Conservation (phyloP, 345 rosid species). For the Nasturtium officinale region DNA sequence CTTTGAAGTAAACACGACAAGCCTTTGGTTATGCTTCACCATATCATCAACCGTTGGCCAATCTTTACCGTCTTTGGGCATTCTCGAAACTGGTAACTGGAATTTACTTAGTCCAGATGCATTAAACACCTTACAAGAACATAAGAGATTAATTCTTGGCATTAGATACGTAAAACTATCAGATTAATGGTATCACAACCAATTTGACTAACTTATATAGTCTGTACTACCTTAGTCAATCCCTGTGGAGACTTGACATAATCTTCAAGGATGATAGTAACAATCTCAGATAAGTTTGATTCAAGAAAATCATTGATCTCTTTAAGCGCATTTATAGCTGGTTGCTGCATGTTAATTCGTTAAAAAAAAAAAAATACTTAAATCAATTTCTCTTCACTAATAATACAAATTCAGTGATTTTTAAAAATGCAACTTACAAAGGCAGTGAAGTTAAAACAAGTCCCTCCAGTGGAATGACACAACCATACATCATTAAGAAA, state of each 20-base stretch:
- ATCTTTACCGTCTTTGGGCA: constrained; percentile 82
- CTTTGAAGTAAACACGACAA: constrained; percentile 85
- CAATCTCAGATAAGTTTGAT: constrained; percentile 76
- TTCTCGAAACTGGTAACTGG: constrained; percentile 68
- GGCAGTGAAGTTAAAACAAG: constrained; percentile 73
- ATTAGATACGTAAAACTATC: constrained; percentile 3
- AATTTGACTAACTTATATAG: background rate
- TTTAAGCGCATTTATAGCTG: constrained; percentile 75
- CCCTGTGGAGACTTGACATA: constrained; percentile 78
- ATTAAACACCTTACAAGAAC: constrained; percentile 52
- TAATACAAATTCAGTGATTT: background rate
- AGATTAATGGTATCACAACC: background rate
- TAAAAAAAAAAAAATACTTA: background rate
- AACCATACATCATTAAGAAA: constrained; percentile 79
- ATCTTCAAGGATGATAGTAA: constrained; percentile 93
- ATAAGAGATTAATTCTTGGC: background rate
- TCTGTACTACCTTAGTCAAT: constrained; percentile 57
- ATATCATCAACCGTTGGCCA: constrained; percentile 95
- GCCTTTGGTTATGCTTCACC: constrained; percentile 78
- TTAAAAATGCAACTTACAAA: constrained; percentile 65
- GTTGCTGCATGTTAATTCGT: constrained; percentile 55
- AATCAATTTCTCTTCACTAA: background rate
- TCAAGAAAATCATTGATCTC: constrained; percentile 70
- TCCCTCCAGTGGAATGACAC: constrained; percentile 77
- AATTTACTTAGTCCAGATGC: constrained; percentile 73